Evolutionary conservation across 1,284 basidiomycete species (phyloP).

Genomic region (Ustilago crameri): DNA sequence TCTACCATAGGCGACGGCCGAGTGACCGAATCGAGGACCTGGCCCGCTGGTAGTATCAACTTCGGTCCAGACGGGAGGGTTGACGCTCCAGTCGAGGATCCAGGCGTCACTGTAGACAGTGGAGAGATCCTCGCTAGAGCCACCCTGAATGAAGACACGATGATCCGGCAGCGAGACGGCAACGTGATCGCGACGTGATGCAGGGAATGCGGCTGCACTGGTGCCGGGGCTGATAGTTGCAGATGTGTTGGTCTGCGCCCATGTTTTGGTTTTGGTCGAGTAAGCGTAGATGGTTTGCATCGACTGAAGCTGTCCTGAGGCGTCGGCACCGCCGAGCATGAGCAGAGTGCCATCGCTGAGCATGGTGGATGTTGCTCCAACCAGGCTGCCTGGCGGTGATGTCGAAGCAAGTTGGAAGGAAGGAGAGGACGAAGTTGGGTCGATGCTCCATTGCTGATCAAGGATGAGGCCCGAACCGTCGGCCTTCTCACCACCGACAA

Average conservation of each 20-base stretch:
- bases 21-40: conserved; percentile 54
- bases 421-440: conserved; percentile 15
- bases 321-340: conserved; percentile 52
- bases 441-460: conserved; percentile 49
- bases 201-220: conserved; percentile 26
- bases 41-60: conserved; percentile 40
- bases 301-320: conserved; percentile 46
- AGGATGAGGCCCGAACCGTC: conserved; percentile 52
- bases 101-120: conserved; percentile 59
- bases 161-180: conserved; percentile 58
- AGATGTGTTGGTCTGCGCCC: conserved; percentile 36
- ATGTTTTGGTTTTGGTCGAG: conserved; percentile 26
- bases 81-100: conserved; percentile 61
- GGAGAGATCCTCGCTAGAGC: conserved; percentile 55
- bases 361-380: conserved; percentile 52
- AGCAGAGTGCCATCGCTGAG: conserved; percentile 60
- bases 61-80: conserved; percentile 54
- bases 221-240: conserved; percentile 4
- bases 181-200: conserved; percentile 55
- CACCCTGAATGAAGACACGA: conserved; percentile 60
- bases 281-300: conserved; percentile 48
- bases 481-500: conserved; percentile 59
- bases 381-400: conserved; percentile 42
- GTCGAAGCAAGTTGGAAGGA: conserved; percentile 20
- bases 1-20: conserved; percentile 59